Conservation (phyloP, 2,329 filamentous ascomycete genomes). For the Verruconis gallopava region DNA sequence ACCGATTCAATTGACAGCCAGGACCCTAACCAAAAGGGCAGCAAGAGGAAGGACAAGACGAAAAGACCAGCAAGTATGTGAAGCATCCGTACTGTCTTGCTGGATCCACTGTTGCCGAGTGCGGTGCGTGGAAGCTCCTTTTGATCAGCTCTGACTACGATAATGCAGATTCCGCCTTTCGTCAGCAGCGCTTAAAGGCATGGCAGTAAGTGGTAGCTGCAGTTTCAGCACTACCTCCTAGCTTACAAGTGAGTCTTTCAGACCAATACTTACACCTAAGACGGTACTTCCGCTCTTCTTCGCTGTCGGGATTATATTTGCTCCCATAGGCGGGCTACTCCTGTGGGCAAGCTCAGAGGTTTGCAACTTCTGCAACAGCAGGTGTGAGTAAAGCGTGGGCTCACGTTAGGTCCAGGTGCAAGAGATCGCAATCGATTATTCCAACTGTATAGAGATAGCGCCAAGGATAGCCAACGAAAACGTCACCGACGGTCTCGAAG, state of each 20-base stretch:
- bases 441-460: conserved; percentile 52
- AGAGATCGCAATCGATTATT: conserved; percentile 86
- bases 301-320: conserved; percentile 79
- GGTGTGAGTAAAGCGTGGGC: too few relatives aligned
- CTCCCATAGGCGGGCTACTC: conserved; percentile 77
- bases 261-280: conserved; percentile 89
- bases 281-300: conserved; percentile 89
- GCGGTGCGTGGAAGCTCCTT: too few relatives aligned
- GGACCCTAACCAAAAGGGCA: conserved; percentile 20
- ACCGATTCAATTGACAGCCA: conserved; percentile 10
- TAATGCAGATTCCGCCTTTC: conserved; percentile 74
- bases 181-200: conserved; percentile 92
- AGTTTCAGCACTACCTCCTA: conserved; percentile 13
- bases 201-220: conserved; percentile 64
- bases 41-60: conserved; percentile 77
- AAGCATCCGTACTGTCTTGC: too few relatives aligned
- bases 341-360: conserved; percentile 77
- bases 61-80: conserved; percentile 73
- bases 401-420: conserved; percentile 66
- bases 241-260: conserved; percentile 32
- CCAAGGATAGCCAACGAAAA: conserved; percentile 23
- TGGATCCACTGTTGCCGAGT: too few relatives aligned
- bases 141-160: too few relatives aligned
- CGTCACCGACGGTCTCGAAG: conserved; percentile 21
- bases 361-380: conserved; percentile 1